Evolutionary conservation across 2,329 filamentous ascomycete species (phyloP), one percentile per base, ranked within the genome.

Genomic region (Calonectria naviculata): DNA sequence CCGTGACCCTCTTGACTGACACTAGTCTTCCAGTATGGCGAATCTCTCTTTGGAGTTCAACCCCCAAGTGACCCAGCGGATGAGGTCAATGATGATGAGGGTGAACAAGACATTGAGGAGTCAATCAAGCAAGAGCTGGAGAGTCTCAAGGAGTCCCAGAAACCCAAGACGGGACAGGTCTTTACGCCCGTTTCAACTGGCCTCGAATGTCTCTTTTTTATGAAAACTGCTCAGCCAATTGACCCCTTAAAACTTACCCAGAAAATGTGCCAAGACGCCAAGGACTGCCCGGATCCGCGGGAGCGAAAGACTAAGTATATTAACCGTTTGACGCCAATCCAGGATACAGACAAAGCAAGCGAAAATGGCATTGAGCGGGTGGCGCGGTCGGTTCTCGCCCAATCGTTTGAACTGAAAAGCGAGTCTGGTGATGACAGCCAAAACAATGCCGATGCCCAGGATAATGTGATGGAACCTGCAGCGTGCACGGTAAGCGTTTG

Each of bases 81-180:
- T 19, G 78, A 78, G 28, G 73, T 77, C 62, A 79, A 81, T 13
- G 82, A 77, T 13, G 84, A 78, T 2, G 84, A 85, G 7, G 84
- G 85, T 0, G 82, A 81, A 17, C 84, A 84, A n/a, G 93, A 95
- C 76, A 94, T 97, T 75, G 94, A 95, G 79, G 87, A 90, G 6
- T 89, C 91, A 31, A 94, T 97, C 75, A 81, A 90, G 75, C 91
- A 91, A 79, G 94, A 97, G 82, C 82, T 97, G n/a, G 88, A 87
- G 31, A 87, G 85, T 3, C 88, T 95, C 76, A 90, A 89, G 66
- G 78, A 84, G 44, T 76, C 82, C 34, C 79, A 78, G 56, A 81
- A 86, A 71, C 78, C 80, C 65, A 82, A 80, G 29, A 84, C 86
- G 68, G 85, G 85, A 67, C 81, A 88, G 19, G 78, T 84, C 19